Evolutionary conservation across 2,329 filamentous ascomycete species (phyloP).

Genomic region (Lecanoromycetidae sp.): DNA sequence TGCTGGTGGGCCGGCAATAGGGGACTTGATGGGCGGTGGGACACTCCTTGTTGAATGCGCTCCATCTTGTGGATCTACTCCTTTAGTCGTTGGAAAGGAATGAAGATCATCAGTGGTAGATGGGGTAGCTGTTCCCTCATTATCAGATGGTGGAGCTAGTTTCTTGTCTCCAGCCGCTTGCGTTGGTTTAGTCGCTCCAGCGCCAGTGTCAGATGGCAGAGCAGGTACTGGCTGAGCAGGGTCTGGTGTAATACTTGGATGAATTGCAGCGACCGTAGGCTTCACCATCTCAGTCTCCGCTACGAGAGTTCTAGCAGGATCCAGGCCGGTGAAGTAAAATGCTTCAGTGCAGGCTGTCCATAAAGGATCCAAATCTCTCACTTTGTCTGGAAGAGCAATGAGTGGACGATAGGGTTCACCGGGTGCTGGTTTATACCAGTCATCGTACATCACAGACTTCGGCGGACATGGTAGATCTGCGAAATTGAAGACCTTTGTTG

Average conservation of each 20-base stretch:
- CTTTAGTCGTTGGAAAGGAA: neutral
- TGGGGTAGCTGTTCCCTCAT: neutral
- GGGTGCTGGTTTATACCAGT: constrained; percentile 5
- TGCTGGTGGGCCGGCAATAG: neutral
- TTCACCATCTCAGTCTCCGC: neutral
- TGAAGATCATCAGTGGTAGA: neutral
- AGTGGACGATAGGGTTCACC: constrained; percentile 5
- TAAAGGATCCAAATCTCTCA: neutral
- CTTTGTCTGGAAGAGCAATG: constrained; percentile 1
- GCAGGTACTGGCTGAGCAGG: neutral
- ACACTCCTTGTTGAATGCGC: neutral
- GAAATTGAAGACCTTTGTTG: neutral
- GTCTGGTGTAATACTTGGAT: neutral
- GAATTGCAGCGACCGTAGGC: neutral
- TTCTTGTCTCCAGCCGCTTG: neutral
- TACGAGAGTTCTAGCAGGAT: neutral
- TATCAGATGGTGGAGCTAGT: neutral
- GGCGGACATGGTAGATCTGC: constrained; percentile 2
- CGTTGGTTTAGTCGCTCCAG: neutral
- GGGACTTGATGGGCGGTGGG: neutral
- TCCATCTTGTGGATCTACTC: neutral
- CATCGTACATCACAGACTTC: neutral
- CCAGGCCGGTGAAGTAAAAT: neutral
- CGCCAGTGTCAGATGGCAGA: neutral
- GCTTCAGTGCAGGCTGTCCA: neutral